A percentile compares a stretch with the other conserved stretches of the same genome.
phyloP scores from a whole-genome alignment of 2,329 filamentous ascomycete genomes.

The Colletotrichum sp. region DNA sequence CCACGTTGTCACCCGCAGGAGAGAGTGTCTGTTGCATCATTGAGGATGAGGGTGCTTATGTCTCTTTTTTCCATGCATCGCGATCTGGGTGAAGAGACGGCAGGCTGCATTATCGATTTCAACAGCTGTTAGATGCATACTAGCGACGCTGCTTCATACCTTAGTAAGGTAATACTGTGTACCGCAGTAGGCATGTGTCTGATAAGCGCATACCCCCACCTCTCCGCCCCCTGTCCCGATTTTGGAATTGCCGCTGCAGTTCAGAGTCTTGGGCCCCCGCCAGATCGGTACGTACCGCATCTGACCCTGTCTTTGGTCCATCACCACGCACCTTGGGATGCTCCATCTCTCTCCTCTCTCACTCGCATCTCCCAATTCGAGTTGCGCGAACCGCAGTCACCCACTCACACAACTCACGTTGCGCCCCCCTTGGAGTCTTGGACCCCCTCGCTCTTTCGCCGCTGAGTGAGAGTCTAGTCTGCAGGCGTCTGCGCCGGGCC shows the following conservation, averaged over 20 bases:
- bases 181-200: neutral
- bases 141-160: neutral
- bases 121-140: neutral
- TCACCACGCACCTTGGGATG: neutral
- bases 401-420: neutral
- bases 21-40: neutral
- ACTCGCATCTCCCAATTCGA: neutral
- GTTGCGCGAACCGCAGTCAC: neutral
- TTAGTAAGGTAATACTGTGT: neutral
- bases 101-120: neutral
- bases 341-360: neutral
- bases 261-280: neutral
- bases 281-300: neutral
- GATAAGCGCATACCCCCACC: neutral
- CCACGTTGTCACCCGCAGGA: neutral
- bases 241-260: constrained; percentile 6
- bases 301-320: neutral
- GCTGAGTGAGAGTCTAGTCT: neutral
- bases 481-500: constrained; percentile 18
- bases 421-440: neutral
- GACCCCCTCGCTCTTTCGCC: neutral
- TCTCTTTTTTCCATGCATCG: neutral
- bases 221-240: neutral
- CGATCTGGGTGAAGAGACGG: neutral
- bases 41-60: neutral